These are phyloP conservation scores for Zopfochytrium polystomum DNA, from an alignment of 371 early-diverging fungal species.

Conservation along the genomic window DNA sequence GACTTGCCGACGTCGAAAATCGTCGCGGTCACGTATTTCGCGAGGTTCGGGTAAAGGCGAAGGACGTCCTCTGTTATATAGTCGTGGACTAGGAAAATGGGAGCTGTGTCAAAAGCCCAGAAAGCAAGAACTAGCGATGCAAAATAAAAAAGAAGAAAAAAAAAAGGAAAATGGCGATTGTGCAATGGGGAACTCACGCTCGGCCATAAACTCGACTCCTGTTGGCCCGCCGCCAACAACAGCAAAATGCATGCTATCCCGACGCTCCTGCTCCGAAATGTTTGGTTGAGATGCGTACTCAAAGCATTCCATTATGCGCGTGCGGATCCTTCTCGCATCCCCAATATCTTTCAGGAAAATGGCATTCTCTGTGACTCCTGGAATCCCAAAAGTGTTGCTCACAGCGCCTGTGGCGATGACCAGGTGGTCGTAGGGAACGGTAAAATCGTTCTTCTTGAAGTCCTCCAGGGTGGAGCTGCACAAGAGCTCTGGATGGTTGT, in stretches of 20 bases:
- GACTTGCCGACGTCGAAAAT: constrained; percentile 73
- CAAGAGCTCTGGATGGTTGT: neutral
- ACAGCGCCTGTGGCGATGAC: constrained; percentile 80
- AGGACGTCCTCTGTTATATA: constrained; percentile 78
- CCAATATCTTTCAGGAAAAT: constrained; percentile 35
- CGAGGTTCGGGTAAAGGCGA: constrained; percentile 60
- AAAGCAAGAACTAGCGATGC: neutral
- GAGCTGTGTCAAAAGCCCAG: constrained; percentile 21
- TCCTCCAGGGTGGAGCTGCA: constrained; percentile 8
- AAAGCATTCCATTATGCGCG: constrained; percentile 37
- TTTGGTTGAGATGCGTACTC: constrained; percentile 39
- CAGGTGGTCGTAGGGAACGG: constrained; percentile 69
- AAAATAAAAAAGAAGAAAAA: no score
- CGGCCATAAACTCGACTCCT: constrained; percentile 31
- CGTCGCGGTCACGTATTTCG: constrained; percentile 61
- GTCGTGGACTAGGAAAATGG: constrained; percentile 76
- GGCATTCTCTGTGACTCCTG: constrained; percentile 65
- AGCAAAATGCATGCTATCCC: constrained; percentile 30
- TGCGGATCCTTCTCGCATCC: constrained; percentile 33
- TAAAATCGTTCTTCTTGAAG: constrained; percentile 18
- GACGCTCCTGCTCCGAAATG: constrained; percentile 19
- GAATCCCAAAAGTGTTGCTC: constrained; percentile 76
- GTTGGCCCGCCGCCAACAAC: constrained; percentile 75
- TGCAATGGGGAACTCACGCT: neutral
- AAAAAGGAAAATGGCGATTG: no score